Evolutionary conservation across 2,329 filamentous ascomycete genomes (phyloP).

Genomic region (Pseudogymnoascus sp.): DNA sequence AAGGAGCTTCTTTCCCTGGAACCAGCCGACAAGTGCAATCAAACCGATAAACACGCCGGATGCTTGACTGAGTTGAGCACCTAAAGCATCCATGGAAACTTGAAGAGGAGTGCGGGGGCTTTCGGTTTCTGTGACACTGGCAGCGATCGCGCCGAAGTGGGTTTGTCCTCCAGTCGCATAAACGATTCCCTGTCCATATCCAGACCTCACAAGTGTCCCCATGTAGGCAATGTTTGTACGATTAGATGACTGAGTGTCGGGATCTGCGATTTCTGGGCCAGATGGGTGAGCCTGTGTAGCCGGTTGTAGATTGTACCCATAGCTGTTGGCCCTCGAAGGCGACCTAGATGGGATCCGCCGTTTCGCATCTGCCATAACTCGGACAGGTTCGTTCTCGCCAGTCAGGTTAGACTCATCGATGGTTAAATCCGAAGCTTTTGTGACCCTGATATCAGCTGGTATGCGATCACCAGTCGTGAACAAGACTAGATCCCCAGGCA

Average conservation of each 20-base stretch:
- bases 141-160: conserved; percentile 92
- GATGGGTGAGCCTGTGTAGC: conserved; percentile 44
- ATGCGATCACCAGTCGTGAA: conserved; percentile 96
- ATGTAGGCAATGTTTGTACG: conserved; percentile 94
- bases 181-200: conserved; percentile 93
- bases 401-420: conserved; percentile 97
- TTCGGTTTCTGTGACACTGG: conserved; percentile 89
- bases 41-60: conserved; percentile 91
- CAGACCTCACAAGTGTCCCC: conserved; percentile 91
- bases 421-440: conserved; percentile 76
- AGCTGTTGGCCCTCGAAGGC: conserved; percentile 14
- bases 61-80: conserved; percentile 91
- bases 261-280: conserved; percentile 50
- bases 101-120: conserved; percentile 91
- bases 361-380: conserved; percentile 59
- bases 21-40: conserved; percentile 82
- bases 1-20: conserved; percentile 80
- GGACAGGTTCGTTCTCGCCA: conserved; percentile 89
- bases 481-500: conserved; percentile 85
- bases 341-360: conserved; percentile 21
- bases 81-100: conserved; percentile 93
- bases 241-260: conserved; percentile 61
- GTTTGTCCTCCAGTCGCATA: conserved; percentile 91
- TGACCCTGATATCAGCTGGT: conserved; percentile 91
- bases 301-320: conserved; percentile 21